Evolutionary conservation across 2,329 filamentous ascomycete genomes (phyloP), one percentile per base, ranked within the genome.

Genomic region (Verticillium tricorpus): DNA sequence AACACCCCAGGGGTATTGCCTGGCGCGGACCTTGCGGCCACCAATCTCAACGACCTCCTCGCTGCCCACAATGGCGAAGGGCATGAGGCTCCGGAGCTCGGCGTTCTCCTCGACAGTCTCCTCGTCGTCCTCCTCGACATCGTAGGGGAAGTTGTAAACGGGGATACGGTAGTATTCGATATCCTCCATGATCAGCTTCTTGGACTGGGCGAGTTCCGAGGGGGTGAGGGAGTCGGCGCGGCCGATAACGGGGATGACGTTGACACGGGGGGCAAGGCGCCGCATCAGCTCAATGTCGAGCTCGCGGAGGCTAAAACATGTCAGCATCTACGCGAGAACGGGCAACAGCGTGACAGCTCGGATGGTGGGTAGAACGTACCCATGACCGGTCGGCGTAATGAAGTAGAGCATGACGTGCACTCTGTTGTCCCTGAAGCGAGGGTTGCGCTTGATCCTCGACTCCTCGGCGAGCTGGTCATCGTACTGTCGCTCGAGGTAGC

Each of bases 381-480:
- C 93, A 78, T 97, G 93, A 72, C 95, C 95, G 65, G 95, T 99
- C 56, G 95, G 95, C 68, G 95, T 96, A 84, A 99, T 98, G 79
- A 99, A 99, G 86, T 99, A 99, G 72, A 99, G 89, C 77, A 99
- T 88, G 69, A 93, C 95, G 75, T 99, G 95, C 57, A 99, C 92
- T 82, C 95, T 91, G 83, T 99, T 98, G 82, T 99, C 95, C 75
- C 95, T 90, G 90, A 99, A 99, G 74, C 95, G 90, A 71, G 95
- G 95, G 84, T 99, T 99, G 93, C 95, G 95, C 91, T 99, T 99
- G 86, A 99, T 99, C 84, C 95, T 92, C 72, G 95, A 98, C 83
- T 99, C 95, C 82, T 98, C 94, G 66, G 95, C 94, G 71, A 99
- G 87, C 84, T 99, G 98, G 77, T 98, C 93, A 80, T 99, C 95